Conservation (phyloP, 768 basidiomycete species). For the Boletus bicolor region DNA sequence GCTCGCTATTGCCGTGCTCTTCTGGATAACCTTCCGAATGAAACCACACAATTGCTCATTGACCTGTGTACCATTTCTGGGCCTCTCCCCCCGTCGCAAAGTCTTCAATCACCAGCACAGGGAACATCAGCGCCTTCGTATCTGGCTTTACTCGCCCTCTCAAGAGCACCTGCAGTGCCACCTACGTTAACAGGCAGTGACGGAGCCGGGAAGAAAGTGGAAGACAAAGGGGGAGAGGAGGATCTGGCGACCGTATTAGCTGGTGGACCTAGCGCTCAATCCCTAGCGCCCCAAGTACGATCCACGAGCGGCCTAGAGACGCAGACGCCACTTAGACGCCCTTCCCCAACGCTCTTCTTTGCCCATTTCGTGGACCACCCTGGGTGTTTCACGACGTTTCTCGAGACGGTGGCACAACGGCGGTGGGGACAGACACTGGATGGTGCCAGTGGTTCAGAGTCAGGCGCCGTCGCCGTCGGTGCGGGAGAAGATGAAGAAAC, state of each 20-base stretch:
- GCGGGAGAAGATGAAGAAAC: constrained; percentile 41
- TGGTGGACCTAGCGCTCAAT: constrained; percentile 29
- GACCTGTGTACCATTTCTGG: constrained; percentile 80
- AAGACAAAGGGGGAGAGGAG: constrained; percentile 15
- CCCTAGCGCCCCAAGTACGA: constrained; percentile 6
- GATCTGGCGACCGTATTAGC: constrained; percentile 14
- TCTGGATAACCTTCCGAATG: constrained; percentile 76
- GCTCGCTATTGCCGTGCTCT: constrained; percentile 86
- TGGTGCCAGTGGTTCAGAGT: constrained; percentile 17
- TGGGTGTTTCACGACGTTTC: constrained; percentile 76
- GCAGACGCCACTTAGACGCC: constrained; percentile 44
- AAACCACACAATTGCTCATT: constrained; percentile 87
- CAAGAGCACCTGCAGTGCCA: constrained; percentile 46
- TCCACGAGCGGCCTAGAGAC: constrained; percentile 11
- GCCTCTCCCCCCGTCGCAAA: constrained; percentile 37
- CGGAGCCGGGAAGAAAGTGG: constrained; percentile 19
- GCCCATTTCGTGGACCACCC: constrained; percentile 92
- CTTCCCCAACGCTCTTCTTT: constrained; percentile 86
- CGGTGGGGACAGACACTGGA: constrained; percentile 79
- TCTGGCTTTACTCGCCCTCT: constrained; percentile 76
- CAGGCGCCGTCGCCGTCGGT: constrained; percentile 7
- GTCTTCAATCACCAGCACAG: constrained; percentile 20
- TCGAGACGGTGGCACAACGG: constrained; percentile 78
- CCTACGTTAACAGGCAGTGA: constrained; percentile 39
- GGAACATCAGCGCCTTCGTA: constrained; percentile 54